Base-by-base conservation (phyloP, 1,139 yeast genomes). In the Sugiyamaella xylanicola region DNA sequence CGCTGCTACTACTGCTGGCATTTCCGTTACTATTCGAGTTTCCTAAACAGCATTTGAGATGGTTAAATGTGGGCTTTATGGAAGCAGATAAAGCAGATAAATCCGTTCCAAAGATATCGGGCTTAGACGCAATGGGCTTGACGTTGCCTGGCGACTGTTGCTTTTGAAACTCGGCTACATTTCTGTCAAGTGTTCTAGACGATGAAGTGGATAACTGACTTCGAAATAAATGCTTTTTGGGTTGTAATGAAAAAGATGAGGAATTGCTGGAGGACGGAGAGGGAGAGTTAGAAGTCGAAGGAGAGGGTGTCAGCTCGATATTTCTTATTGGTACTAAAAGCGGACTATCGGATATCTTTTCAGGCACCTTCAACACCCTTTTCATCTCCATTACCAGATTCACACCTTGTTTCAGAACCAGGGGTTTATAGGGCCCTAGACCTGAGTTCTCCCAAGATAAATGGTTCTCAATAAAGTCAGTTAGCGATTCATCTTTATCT, bases 171-270 rank as follows among this genome's bases (percentile, higher is more conserved):
- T 48, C 51, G 21, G 51, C 43, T 13, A 48, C 44, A 25, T 48
- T 48, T 21, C 51, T 36, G 32, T 48, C 44, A 15, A 48, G 35
- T 4, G 44, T 48, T 39, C 51, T 48, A n/a, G 51, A 48, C 9
- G 51, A 48, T 3, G 51, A 48, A 11, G 43, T 48, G 13, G 51
- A 48, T 39, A 48, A 9, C 16, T 48, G 51, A 19, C 51, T 48
- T 8, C 51, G n/a, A 40, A 48, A 48, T 22, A 48, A 48, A 39
- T 48, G 51, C 36, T 48, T 48, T 25, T 40, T 48, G 21, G 37
- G 51, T 16, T 48, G 51, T 37, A 35, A 35, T 7, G 51, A 37
- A 11, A 22, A 35, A 2, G 44, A 16, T 17, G 44, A 39, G 4
- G 51, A 39, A 11, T 32, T 16, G 19, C 40, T 45, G 37, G 51